Evolutionary conservation across 1,284 basidiomycete species (phyloP), one percentile per base, ranked within the genome.

Genomic region (Prillingera fragicola): DNA sequence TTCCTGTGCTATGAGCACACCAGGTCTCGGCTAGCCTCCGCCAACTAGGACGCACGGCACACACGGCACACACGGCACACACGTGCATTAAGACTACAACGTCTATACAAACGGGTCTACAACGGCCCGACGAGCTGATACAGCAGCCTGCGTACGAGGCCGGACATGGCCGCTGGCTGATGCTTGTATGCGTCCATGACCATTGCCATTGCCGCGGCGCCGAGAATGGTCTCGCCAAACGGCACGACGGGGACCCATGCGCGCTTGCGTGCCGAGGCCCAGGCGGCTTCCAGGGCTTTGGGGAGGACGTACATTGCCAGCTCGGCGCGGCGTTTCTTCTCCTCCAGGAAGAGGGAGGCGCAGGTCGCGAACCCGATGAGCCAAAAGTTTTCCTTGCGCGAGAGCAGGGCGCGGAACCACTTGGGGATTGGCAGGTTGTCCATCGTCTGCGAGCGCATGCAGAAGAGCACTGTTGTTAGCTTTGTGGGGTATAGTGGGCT

Each of bases 101-200:
- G n/a, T n/a, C n/a, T n/a, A n/a, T n/a, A n/a, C n/a, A n/a, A n/a
- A n/a, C 23, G 15, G 27, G 38, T 24, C 43, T 54, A 69, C 18
- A 67, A 62, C 5, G 89, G 86, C 4, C 89, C 90, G 56, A 92
- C 81, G 50, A 94, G 85, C 65, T 97, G 92, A 70, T 92, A 96
- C 56, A 96, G 62, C 55, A 96, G 81, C 40, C 84, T 76, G 50
- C 89, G 77, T 10, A 96, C 87, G 6, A 96, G 75, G 1, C 89
- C 86, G 0, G 86, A 89, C 22, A 97, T 76, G 59, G 90, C 83
- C 38, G 88, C 80, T 0, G 92, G 92, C 59, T 89, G 82, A 66
- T 92, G 88, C 77, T 91, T 63, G 56, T 77, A 77, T n/a, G 73
- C 71, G 48, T 74, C 85, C 90, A 95, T 94, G 19, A 92, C 84